Conservation (phyloP, 2,329 filamentous ascomycete genomes). For the Zymoseptoria tritici region DNA sequence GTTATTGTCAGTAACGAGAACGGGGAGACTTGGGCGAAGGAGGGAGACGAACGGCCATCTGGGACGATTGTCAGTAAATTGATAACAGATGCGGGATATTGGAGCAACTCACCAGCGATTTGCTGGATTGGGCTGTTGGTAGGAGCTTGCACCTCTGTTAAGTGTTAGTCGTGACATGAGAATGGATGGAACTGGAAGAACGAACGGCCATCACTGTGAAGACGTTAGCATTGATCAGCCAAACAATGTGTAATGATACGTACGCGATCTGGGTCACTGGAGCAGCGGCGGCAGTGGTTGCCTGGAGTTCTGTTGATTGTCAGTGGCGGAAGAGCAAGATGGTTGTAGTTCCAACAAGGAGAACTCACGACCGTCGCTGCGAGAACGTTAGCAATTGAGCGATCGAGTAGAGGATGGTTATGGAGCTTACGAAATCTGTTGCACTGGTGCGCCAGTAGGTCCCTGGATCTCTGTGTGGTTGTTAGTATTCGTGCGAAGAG, state of each 20-base stretch:
- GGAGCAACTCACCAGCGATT: constrained; percentile 6
- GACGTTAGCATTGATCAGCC: constrained; percentile 5
- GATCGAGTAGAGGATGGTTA: no score
- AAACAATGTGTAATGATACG: no score
- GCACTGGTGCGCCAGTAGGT: constrained; percentile 15
- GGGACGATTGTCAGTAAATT: background rate
- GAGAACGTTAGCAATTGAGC: no score
- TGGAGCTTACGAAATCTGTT: no score
- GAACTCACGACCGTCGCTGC: constrained; percentile 14
- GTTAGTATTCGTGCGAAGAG: no score
- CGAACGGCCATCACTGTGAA: constrained; percentile 34
- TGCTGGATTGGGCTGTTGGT: constrained; percentile 20
- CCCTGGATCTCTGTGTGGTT: constrained; percentile 20
- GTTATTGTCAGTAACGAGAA: no score
- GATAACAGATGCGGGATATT: no score
- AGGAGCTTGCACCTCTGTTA: constrained; percentile 29
- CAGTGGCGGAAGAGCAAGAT: no score
- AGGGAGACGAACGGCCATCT: constrained; percentile 14
- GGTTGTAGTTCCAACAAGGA: no score
- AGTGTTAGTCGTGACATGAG: background rate
- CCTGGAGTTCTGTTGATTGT: constrained; percentile 6
- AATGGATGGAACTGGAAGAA: no score
- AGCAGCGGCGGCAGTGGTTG: constrained; percentile 6
- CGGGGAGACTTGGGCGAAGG: no score
- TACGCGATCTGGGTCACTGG: constrained; percentile 22